phyloP scores from a whole-genome alignment of 768 basidiomycete species.

The Pisolithus sp. region DNA sequence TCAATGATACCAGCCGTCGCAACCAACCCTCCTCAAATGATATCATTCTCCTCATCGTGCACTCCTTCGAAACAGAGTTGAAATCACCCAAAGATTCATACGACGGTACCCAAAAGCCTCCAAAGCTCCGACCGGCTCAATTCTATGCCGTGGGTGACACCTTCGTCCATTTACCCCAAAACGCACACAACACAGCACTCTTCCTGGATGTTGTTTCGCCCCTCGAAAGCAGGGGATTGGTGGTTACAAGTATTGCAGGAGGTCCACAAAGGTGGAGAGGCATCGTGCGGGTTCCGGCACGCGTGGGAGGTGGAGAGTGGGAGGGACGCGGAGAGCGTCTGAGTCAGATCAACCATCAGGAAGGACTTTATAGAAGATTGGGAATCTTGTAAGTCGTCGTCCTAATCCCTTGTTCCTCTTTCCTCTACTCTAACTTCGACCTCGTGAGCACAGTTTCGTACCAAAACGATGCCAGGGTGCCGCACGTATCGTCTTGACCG shows the following conservation, averaged over 20 bases:
- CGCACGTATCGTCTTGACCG: constrained; percentile 49
- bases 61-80: constrained; percentile 7
- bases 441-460: constrained; percentile 10
- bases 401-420: background rate
- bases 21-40: constrained; percentile 18
- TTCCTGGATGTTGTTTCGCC: constrained; percentile 35
- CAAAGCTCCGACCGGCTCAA: constrained; percentile 4
- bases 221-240: constrained; percentile 40
- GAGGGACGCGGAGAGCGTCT: constrained; percentile 21
- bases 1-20: constrained; percentile 39
- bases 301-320: constrained; percentile 20
- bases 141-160: background rate
- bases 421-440: background rate
- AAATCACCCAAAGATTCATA: constrained; percentile 8
- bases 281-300: constrained; percentile 41
- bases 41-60: constrained; percentile 13
- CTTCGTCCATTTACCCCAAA: background rate
- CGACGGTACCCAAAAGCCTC: background rate
- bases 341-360: constrained; percentile 13
- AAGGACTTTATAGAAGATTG: constrained; percentile 36
- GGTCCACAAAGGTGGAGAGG: constrained; percentile 44
- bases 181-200: constrained; percentile 18
- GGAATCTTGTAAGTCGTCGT: constrained; percentile 23
- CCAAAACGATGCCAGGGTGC: constrained; percentile 35
- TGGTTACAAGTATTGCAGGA: constrained; percentile 31